phyloP scores from a whole-genome alignment of 1,139 yeast species.

The Eremothecium gossypii region DNA sequence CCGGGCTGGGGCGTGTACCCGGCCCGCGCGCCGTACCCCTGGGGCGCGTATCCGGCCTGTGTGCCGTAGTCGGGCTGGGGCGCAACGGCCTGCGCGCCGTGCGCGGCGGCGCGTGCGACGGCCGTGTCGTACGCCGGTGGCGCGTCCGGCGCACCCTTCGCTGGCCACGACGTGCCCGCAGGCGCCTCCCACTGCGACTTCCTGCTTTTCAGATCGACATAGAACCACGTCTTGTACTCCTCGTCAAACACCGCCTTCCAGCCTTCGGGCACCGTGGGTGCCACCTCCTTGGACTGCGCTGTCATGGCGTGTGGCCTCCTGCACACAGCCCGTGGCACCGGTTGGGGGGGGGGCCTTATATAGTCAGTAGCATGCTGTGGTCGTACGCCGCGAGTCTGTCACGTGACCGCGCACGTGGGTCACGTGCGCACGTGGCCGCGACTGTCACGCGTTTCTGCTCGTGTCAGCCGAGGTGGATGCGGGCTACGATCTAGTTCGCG shows the following conservation, averaged over 20 bases:
- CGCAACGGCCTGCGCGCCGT: constrained; percentile 3
- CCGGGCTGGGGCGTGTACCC: constrained; percentile 6
- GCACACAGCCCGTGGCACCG: too few species aligned
- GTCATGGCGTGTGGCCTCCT: not conserved
- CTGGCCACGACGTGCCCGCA: constrained; percentile 42
- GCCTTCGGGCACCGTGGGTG: constrained; percentile 61
- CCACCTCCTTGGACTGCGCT: not conserved
- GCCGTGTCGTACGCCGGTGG: constrained; percentile 13
- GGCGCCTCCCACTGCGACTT: constrained; percentile 92
- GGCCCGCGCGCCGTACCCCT: not conserved
- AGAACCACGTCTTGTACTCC: constrained; percentile 68
- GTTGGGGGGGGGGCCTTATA: too few species aligned
- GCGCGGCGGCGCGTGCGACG: not conserved
- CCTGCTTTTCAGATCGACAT: constrained; percentile 62
- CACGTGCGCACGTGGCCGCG: too few species aligned
- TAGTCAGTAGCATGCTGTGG: too few species aligned
- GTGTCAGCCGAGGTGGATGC: too few species aligned
- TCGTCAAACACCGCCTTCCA: constrained; percentile 87
- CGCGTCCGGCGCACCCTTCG: constrained; percentile 17
- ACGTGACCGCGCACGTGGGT: too few species aligned
- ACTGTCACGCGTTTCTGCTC: too few species aligned
- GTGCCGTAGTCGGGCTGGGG: constrained; percentile 10
- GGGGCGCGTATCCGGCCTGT: not conserved
- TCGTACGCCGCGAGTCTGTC: too few species aligned
- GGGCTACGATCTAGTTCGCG: too few species aligned